Evolutionary conservation across 2,329 filamentous ascomycete genomes (phyloP), one percentile per base, ranked within the genome.

Genomic region (Colletotrichum endophyticum): DNA sequence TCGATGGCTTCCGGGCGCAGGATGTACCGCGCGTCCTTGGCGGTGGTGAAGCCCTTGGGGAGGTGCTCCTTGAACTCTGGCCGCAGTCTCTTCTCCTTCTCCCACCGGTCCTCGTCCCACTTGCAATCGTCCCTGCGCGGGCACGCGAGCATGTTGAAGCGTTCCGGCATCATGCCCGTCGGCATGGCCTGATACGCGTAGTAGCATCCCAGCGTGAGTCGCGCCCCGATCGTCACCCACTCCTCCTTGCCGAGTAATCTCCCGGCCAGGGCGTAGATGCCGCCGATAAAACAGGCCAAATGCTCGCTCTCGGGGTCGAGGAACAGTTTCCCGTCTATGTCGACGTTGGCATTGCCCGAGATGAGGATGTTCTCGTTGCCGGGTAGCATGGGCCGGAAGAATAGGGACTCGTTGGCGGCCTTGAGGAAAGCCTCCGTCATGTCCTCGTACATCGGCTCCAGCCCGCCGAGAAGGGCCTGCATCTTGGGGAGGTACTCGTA

Each of bases 41-140:
- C 85, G 78, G 92, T 90, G 66, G 89, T 92, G 83, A 95, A 96
- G 0, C 95, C 94, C 12, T 90, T 88, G 15, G 84, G 81, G 13
- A 84, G 72, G 5, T 75, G 78, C 39, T 82, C 75, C n/a, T 78
- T 78, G 5, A 80, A 78, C 9, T 82, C 80, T 22, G 79, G 81
- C 32, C 78, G 81, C n/a, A 81, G 73, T 6, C 79, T 76, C 74
- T 84, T 82, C 71, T 82, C 78, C 6, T 30, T 30, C 6, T 75
- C 66, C 77, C 77, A 78, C 27, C 44, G 66, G 5, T 80, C 72
- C 7, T 80, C 75, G 36, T 88, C 88, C n/a, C 87, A 88, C 15
- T 88, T 81, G 78, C 91, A 89, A 0, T 87, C 85, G 1, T 89
- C 86, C 8, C 66, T 32, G 4, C 61, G 70, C 16, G 80, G 76